These are phyloP conservation scores for Hyparrhenia diplandra DNA, from an alignment of 176 grass and related monocot genomes.

Conservation along the genomic window DNA sequence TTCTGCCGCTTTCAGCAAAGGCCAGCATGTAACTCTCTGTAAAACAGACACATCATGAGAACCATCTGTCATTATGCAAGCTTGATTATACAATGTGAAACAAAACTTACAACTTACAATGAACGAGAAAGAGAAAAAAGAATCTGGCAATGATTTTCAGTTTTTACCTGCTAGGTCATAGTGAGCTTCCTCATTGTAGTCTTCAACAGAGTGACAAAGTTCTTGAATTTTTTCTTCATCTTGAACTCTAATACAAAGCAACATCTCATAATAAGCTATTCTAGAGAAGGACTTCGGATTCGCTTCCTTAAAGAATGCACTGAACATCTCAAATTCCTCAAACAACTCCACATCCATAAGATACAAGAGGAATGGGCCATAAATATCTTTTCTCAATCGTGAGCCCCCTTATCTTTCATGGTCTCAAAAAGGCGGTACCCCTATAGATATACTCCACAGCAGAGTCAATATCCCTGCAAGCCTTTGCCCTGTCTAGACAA, in stretches of 20 bases:
- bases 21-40: slow-evolving; percentile 89
- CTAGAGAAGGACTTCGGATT: slow-evolving; percentile 45
- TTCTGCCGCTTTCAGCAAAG: slow-evolving; percentile 79
- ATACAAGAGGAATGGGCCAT: slow-evolving; percentile 68
- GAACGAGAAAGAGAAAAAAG: neutral
- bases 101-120: neutral
- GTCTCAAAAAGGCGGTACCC: slow-evolving; percentile 46
- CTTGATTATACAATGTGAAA: slow-evolving; percentile 12
- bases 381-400: slow-evolving; percentile 57
- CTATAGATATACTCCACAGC: slow-evolving; percentile 54
- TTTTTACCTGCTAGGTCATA: slow-evolving; percentile 62
- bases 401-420: slow-evolving; percentile 71
- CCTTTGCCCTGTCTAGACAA: slow-evolving; percentile 54
- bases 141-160: slow-evolving; percentile 8
- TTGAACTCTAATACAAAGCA: slow-evolving; percentile 63
- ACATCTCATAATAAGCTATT: slow-evolving; percentile 93
- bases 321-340: slow-evolving; percentile 66
- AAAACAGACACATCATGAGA: slow-evolving; percentile 18
- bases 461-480: slow-evolving; percentile 48
- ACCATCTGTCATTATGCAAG: slow-evolving; percentile 3
- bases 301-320: slow-evolving; percentile 64
- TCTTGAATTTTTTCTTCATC: slow-evolving; percentile 63
- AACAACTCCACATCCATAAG: slow-evolving; percentile 64
- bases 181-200: slow-evolving; percentile 34
- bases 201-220: slow-evolving; percentile 43